Evolutionary conservation across 1,139 yeast genomes (phyloP).

Genomic region (Debaryomycetaceae sp.): DNA sequence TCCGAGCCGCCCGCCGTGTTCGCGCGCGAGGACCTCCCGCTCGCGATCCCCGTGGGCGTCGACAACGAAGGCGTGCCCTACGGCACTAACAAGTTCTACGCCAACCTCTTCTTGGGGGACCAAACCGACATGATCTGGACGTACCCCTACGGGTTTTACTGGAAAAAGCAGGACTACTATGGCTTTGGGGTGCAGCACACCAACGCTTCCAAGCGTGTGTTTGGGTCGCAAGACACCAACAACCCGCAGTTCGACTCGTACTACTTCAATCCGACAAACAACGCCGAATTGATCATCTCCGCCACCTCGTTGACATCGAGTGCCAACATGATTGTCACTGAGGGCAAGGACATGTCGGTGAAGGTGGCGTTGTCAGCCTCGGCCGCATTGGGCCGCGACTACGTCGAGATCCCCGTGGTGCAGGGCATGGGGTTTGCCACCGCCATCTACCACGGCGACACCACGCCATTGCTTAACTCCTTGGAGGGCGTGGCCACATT

Average conservation of each 20-base stretch:
- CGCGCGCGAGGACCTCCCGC: conserved; percentile 43
- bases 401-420: conserved; percentile 40
- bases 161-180: conserved; percentile 34
- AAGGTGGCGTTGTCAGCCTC: conserved; percentile 41
- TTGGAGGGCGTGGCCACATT: conserved; percentile 49
- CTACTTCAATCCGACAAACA: conserved; percentile 51
- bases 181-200: conserved; percentile 73
- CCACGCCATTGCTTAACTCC: conserved; percentile 51
- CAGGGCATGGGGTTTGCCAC: conserved; percentile 83
- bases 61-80: conserved; percentile 46
- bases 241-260: conserved; percentile 29
- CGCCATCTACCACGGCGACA: conserved; percentile 55
- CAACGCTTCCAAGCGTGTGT: conserved; percentile 53
- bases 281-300: conserved; percentile 51
- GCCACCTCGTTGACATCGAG: conserved; percentile 43
- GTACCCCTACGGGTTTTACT: conserved; percentile 80
- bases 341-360: conserved; percentile 55
- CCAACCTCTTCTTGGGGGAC: conserved; percentile 64
- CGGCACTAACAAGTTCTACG: conserved; percentile 81
- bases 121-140: conserved; percentile 70
- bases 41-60: conserved; percentile 48
- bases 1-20: conserved; percentile 48
- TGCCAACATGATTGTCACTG: conserved; percentile 40
- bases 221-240: conserved; percentile 49
- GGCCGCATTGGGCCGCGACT: conserved; percentile 19